phyloP scores from a whole-genome alignment of 202 grass and related monocot genomes.

The Miscanthus sacchariflorus region DNA sequence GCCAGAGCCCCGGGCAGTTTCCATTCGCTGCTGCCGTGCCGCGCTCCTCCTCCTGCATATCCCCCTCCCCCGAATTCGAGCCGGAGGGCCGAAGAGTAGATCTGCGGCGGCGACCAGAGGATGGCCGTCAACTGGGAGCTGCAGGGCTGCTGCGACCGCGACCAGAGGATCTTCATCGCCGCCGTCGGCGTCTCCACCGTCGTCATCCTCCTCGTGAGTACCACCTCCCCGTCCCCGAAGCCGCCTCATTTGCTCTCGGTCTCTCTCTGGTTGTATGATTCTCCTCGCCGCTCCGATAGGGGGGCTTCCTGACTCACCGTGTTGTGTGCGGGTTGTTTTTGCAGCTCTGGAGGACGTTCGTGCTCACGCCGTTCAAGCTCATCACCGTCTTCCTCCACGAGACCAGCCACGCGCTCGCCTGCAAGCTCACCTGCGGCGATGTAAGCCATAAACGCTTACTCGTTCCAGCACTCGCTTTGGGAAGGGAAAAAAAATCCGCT shows the following conservation, averaged over 20 bases:
- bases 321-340: neutral
- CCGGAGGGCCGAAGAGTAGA: constrained; percentile 4
- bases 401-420: constrained; percentile 97
- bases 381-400: constrained; percentile 99
- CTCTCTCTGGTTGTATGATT: neutral
- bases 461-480: neutral
- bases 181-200: constrained; percentile 84
- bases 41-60: neutral
- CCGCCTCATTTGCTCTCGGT: neutral
- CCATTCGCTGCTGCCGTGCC: neutral
- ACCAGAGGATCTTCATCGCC: constrained; percentile 82
- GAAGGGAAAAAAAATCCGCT: neutral
- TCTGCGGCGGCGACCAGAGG: constrained; percentile 23
- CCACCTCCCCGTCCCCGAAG: neutral
- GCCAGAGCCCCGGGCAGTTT: constrained; percentile 14
- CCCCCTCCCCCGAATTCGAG: neutral
- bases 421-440: constrained; percentile 97
- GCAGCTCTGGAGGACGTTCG: constrained; percentile 94
- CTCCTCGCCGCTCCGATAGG: neutral
- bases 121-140: constrained; percentile 94
- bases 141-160: constrained; percentile 76
- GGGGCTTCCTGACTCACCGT: neutral
- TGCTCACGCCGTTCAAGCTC: constrained; percentile 98
- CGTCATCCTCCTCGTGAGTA: constrained; percentile 86
- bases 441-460: constrained; percentile 51